A percentile compares a stretch with the other conserved stretches of the same genome.
phyloP scores from a whole-genome alignment of 2,329 filamentous ascomycete genomes.

The Beauveria sp. region DNA sequence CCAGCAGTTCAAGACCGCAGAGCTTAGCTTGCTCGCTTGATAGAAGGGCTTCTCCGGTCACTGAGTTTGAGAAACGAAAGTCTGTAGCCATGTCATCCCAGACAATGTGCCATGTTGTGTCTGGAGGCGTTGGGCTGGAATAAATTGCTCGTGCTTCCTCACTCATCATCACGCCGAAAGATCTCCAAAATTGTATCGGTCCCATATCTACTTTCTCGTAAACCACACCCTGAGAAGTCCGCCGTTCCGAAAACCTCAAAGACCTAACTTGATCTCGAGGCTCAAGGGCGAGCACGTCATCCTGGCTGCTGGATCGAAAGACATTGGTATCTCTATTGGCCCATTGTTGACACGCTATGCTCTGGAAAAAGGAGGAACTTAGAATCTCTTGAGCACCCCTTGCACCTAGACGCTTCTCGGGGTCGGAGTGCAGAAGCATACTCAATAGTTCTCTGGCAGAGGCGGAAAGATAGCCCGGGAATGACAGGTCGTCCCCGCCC shows the following conservation, averaged over 20 bases:
- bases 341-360: background rate
- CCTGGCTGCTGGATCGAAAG: background rate
- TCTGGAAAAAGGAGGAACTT: background rate
- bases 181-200: background rate
- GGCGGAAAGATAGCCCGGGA: background rate
- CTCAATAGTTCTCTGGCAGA: background rate
- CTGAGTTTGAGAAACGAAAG: background rate
- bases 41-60: background rate
- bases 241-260: background rate
- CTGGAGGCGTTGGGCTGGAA: background rate
- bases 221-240: background rate
- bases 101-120: background rate
- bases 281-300: background rate
- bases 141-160: background rate
- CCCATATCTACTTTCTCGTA: background rate
- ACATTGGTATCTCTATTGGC: background rate
- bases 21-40: background rate
- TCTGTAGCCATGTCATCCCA: background rate
- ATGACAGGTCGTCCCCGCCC: background rate
- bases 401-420: background rate
- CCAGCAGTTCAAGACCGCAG: background rate
- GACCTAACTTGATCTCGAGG: background rate
- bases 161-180: background rate
- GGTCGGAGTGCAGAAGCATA: background rate
- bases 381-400: background rate